These are phyloP conservation scores for Xylona heveae DNA, from an alignment of 495 filamentous ascomycete species.

Conservation along the genomic window DNA sequence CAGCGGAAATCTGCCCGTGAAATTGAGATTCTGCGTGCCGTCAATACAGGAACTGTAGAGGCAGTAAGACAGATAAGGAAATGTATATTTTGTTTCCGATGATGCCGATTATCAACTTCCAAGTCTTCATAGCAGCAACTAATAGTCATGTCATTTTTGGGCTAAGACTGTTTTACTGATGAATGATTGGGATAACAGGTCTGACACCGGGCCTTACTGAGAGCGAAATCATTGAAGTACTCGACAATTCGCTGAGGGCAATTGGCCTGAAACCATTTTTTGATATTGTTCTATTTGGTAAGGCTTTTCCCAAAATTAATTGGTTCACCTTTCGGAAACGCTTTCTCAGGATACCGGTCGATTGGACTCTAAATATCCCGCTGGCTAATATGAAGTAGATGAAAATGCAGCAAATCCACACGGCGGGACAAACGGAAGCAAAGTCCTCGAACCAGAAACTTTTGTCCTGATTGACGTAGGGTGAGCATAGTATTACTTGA, in stretches of 20 bases:
- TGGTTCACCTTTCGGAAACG: neutral
- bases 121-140: too few species aligned
- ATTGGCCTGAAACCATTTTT: constrained; percentile 29
- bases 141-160: too few species aligned
- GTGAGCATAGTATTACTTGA: constrained; percentile 14
- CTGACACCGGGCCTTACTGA: constrained; percentile 27
- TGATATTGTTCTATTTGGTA: constrained; percentile 31
- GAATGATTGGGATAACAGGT: constrained; percentile 7
- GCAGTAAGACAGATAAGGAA: constrained; percentile 30
- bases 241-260: constrained; percentile 25
- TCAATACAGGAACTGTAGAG: constrained; percentile 34
- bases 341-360: too few species aligned
- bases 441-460: constrained; percentile 23
- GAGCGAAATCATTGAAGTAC: constrained; percentile 23
- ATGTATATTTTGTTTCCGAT: too few species aligned
- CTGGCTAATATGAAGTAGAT: constrained; percentile 11
- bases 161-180: neutral
- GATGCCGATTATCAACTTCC: too few species aligned
- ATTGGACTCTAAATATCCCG: too few species aligned
- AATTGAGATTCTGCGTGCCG: constrained; percentile 27
- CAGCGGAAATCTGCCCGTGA: constrained; percentile 28
- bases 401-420: constrained; percentile 31
- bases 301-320: neutral
- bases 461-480: constrained; percentile 36
- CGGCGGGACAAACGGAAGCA: constrained; percentile 27